A percentile compares a stretch with the other conserved stretches of the same genome.
These are phyloP conservation scores for Colletotrichum sp. DNA, from an alignment of 2,329 filamentous ascomycete genomes.

Conservation along the genomic window DNA sequence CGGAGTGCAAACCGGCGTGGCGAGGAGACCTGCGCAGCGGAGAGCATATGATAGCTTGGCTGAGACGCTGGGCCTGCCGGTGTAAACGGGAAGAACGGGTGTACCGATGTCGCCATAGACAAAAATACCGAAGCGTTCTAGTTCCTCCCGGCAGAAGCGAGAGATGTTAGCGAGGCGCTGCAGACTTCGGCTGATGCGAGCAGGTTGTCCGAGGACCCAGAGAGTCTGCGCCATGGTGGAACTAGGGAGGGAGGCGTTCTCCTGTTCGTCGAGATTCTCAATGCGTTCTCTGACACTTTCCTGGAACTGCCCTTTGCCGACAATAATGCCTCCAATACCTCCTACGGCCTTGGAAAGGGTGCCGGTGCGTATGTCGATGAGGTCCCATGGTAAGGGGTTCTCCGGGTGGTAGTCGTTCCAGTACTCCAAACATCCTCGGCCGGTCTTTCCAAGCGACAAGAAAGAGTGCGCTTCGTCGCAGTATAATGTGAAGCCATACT, in stretches of 20 bases:
- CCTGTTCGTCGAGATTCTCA: not conserved
- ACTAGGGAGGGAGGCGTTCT: not conserved
- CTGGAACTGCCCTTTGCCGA: not conserved
- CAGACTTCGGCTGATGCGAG: not conserved
- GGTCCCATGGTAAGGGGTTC: not conserved
- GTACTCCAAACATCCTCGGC: conserved; percentile 20
- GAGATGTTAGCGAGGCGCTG: conserved; percentile 2
- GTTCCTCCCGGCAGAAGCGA: conserved; percentile 7
- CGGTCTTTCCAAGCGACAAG: conserved; percentile 17
- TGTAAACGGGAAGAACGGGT: conserved; percentile 7
- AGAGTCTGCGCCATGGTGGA: conserved; percentile 19
- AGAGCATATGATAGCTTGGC: conserved; percentile 11
- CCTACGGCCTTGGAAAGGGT: conserved; percentile 21
- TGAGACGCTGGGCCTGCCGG: conserved; percentile 8
- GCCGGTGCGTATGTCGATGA: conserved; percentile 21
- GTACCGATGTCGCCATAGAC: conserved; percentile 10
- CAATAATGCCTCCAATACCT: conserved; percentile 19
- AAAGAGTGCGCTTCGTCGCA: conserved; percentile 24
- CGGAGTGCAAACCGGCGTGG: conserved; percentile 11
- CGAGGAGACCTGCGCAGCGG: conserved; percentile 2
- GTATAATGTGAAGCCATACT: conserved; percentile 15
- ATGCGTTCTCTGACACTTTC: not conserved
- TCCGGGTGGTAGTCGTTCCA: conserved; percentile 19
- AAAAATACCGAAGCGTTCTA: conserved; percentile 8
- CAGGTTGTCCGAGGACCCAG: conserved; percentile 17